phyloP scores from a whole-genome alignment of 345 rosid genomes.

The Salix arbutifolia region DNA sequence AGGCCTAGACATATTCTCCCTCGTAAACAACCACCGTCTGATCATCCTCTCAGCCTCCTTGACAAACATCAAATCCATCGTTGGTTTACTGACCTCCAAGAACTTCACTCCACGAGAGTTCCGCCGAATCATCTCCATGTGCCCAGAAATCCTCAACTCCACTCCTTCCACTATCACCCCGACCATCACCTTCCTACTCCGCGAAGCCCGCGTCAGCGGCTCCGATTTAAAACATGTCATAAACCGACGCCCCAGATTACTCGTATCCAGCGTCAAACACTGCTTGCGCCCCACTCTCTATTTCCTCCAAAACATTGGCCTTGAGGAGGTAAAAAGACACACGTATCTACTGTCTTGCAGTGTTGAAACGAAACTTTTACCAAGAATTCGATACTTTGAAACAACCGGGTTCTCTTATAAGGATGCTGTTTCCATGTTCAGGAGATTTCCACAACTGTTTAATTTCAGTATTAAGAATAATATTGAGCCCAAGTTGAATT shows the following conservation, averaged over 20 bases:
- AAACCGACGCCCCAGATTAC: conserved; percentile 76
- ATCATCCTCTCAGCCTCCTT: conserved; percentile 49
- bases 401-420: conserved; percentile 57
- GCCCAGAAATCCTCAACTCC: conserved; percentile 58
- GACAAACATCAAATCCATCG: conserved; percentile 50
- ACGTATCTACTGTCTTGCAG: conserved; percentile 76
- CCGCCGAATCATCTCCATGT: conserved; percentile 69
- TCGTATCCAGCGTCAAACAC: conserved; percentile 54
- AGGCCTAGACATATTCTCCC: conserved; percentile 66
- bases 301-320: conserved; percentile 78
- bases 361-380: conserved; percentile 65
- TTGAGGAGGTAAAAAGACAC: conserved; percentile 56
- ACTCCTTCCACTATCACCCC: conserved; percentile 42
- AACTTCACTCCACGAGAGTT: conserved; percentile 53
- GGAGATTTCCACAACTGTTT: conserved; percentile 77
- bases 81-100: conserved; percentile 54
- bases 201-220: conserved; percentile 59
- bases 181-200: conserved; percentile 84
- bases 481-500: conserved; percentile 62
- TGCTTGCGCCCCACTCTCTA: conserved; percentile 70
- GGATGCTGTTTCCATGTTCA: conserved; percentile 55
- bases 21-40: conserved; percentile 48
- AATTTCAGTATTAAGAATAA: conserved; percentile 64
- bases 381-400: conserved; percentile 60
- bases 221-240: conserved; percentile 51